Conservation (phyloP, 305 asterid genomes). For the Fraxinus angustifolia region DNA sequence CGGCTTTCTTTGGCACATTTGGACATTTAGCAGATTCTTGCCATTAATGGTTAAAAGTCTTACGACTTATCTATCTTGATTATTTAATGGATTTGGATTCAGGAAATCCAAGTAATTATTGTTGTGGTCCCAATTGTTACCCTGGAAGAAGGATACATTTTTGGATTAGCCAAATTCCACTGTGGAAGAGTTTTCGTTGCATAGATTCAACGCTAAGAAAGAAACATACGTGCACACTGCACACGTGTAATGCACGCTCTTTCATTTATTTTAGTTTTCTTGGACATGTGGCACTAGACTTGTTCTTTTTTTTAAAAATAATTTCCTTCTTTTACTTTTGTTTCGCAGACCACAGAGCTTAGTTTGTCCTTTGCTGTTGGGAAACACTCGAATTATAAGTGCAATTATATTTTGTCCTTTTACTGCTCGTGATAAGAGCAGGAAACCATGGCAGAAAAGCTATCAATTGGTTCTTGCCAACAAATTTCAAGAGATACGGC, state of each 20-base stretch:
- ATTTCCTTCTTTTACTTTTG: neutral
- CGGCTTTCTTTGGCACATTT: neutral
- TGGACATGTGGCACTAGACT: neutral
- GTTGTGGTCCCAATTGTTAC: neutral
- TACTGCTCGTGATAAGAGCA: conserved; percentile 30
- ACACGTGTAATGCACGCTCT: neutral
- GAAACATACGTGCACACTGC: neutral
- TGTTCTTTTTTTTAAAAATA: neutral
- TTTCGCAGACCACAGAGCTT: neutral
- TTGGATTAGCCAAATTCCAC: neutral
- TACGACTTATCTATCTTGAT: neutral
- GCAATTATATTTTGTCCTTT: neutral
- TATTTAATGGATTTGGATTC: neutral
- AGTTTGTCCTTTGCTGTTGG: conserved; percentile 1
- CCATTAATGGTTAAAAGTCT: neutral
- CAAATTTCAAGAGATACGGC: conserved; percentile 21
- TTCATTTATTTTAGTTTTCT: neutral
- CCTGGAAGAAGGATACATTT: neutral
- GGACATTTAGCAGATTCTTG: neutral
- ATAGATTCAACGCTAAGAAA: neutral
- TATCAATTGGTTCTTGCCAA: conserved; percentile 34
- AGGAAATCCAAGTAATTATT: neutral
- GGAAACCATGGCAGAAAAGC: conserved; percentile 39
- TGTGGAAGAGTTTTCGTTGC: neutral
- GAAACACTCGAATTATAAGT: conserved; percentile 8